Percentiles rank a stretch among this genome's conserved stretches.
phyloP scores from a whole-genome alignment of 2,329 filamentous ascomycete genomes.

The Aquanectria penicillioides region DNA sequence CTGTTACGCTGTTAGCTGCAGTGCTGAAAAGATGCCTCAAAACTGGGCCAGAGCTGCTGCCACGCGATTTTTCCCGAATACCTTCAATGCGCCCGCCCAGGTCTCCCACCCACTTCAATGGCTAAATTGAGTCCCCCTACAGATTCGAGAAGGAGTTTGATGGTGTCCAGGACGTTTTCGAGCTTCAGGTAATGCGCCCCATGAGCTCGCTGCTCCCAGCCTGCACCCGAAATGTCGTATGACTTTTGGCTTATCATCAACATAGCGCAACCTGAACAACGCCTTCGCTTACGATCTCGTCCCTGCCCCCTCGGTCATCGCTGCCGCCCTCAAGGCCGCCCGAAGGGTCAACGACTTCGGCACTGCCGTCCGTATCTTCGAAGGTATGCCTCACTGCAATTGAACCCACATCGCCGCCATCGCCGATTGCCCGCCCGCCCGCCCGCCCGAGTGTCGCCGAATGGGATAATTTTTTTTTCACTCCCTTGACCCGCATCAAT shows the following conservation, averaged over 20 bases:
- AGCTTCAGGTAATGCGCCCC: conserved; percentile 83
- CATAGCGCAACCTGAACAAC: conserved; percentile 93
- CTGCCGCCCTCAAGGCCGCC: conserved; percentile 91
- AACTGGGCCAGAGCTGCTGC: conserved; percentile 32
- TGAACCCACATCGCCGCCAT: conserved; percentile 19
- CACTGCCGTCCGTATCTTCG: conserved; percentile 97
- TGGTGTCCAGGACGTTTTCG: conserved; percentile 96
- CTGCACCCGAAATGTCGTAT: conserved; percentile 42
- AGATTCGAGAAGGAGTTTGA: conserved; percentile 99
- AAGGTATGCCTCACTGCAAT: conserved; percentile 72
- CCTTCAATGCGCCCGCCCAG: conserved; percentile 37
- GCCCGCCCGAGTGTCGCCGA: conserved; percentile 13
- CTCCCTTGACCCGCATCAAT: conserved; percentile 20
- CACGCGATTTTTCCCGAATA: conserved; percentile 42
- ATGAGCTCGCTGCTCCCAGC: conserved; percentile 33
- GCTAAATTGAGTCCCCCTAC: conserved; percentile 42
- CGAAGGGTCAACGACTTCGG: conserved; percentile 98
- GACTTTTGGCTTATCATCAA: conserved; percentile 43
- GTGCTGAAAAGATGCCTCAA: conserved; percentile 40
- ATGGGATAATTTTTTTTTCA: background rate
- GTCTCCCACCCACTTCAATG: conserved; percentile 37
- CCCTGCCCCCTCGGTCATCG: conserved; percentile 89
- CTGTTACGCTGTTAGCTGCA: conserved; percentile 17
- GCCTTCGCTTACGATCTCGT: conserved; percentile 99
- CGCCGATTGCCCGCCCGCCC: conserved; percentile 24